Conservation (phyloP, 768 basidiomycete genomes). For the Mycena olivaceomarginata region DNA sequence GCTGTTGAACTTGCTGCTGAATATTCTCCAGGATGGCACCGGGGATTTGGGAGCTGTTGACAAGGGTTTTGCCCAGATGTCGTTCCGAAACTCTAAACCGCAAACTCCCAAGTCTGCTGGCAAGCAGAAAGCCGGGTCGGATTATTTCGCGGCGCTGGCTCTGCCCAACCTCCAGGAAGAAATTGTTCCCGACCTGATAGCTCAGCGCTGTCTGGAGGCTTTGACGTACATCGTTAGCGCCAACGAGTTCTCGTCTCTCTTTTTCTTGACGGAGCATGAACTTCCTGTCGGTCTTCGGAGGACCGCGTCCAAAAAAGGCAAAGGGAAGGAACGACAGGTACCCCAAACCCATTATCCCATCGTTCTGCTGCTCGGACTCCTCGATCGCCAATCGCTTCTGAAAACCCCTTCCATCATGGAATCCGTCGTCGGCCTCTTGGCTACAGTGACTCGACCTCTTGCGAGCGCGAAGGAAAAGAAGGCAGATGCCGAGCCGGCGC, state of each 20-base stretch:
- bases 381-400: slow-evolving; percentile 91
- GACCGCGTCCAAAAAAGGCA: slow-evolving; percentile 87
- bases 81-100: slow-evolving; percentile 77
- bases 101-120: slow-evolving; percentile 74
- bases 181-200: slow-evolving; percentile 93
- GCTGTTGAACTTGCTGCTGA: slow-evolving; percentile 95
- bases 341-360: slow-evolving; percentile 93
- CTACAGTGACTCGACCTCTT: slow-evolving; percentile 92
- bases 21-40: slow-evolving; percentile 95
- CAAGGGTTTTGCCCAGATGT: slow-evolving; percentile 95
- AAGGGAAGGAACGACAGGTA: slow-evolving; percentile 93
- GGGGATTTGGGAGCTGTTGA: slow-evolving; percentile 95
- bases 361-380: slow-evolving; percentile 89
- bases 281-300: slow-evolving; percentile 86
- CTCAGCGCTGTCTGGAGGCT: slow-evolving; percentile 95
- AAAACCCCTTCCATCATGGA: slow-evolving; percentile 95
- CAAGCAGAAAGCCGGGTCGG: slow-evolving; percentile 81
- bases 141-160: slow-evolving; percentile 70
- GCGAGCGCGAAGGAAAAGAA: slow-evolving; percentile 75
- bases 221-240: slow-evolving; percentile 90
- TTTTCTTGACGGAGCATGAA: slow-evolving; percentile 98
- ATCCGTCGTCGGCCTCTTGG: slow-evolving; percentile 90
- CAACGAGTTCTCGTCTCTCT: slow-evolving; percentile 90
- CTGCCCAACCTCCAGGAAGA: slow-evolving; percentile 79
- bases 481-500: slow-evolving; percentile 48